Base-by-base conservation (phyloP, 164 flowering plant genomes). In the Vitis labrusca region DNA sequence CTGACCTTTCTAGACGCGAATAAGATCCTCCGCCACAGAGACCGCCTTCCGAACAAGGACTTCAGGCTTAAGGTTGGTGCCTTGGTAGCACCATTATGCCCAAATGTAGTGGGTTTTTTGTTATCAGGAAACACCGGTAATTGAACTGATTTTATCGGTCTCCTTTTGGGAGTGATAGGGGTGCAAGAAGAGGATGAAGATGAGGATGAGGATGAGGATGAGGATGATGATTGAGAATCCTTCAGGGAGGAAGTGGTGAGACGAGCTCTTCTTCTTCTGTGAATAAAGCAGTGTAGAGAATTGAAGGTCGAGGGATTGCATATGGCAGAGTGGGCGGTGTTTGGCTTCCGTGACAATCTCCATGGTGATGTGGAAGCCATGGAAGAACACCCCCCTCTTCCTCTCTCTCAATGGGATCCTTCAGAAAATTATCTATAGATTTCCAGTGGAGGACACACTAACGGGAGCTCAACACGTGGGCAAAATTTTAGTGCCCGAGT, bases 1-100 rank as follows among this genome's bases (percentile, higher is more conserved):
- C 91, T 80, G 65, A 91, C 88, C 71, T 87, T 91, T 77, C 64
- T 78, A 1, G 98, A 89, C 8, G 87, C 91, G 57, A 86, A 84
- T 10, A 86, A 77, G 8, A 89, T 84, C 82, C 90, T 83, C 62
- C 85, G 82, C 94, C 94, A 88, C 66, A 83, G 63, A n/a, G 85
- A 72, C 19, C 73, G 48, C 69, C 77, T 84, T 60, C 84, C 83
- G 23, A 82, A 69, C 65, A 73, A 59, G 8, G 82, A 78, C 63
- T 75, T 64, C 30, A 73, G 79, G 44, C 68, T 76, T 9, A 67
- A 23, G 11, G 53, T 49, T 65, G 14, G 56, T 12, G n/a, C 50
- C 55, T 29, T 75, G 32, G n/a, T 49, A 48, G 53, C n/a, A 23
- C 32, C 69, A 30, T 63, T 52, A 12, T 47, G 47, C 48, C 11